phyloP scores from a whole-genome alignment of 169 alveolate genomes.

The Cystoisospora suis region DNA sequence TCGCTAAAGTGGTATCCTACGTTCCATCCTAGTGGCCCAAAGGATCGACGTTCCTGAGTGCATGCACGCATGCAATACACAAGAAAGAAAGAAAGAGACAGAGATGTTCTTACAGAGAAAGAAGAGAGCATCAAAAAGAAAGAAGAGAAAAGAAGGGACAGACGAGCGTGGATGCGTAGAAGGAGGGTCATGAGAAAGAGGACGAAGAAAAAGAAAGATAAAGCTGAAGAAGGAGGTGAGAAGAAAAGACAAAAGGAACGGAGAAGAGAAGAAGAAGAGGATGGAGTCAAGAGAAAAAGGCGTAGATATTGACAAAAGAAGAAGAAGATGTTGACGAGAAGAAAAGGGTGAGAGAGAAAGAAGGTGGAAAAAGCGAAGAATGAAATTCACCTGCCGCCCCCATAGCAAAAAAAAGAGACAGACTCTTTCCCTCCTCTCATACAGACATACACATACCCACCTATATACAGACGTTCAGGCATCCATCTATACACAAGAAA shows the following conservation, averaged over 20 bases:
- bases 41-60: conserved; percentile 92
- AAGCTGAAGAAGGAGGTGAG: not conserved
- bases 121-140: not conserved
- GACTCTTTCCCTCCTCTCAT: too few relatives aligned
- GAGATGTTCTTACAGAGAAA: conserved; percentile 74
- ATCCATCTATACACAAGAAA: too few relatives aligned
- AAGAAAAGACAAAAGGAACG: not conserved
- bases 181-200: not conserved
- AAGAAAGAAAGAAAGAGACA: conserved; percentile 64
- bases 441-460: too few relatives aligned
- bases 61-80: conserved; percentile 67
- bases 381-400: not conserved
- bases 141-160: not conserved
- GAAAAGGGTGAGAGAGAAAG: not conserved
- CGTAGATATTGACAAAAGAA: not conserved
- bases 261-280: not conserved
- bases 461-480: too few relatives aligned
- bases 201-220: not conserved
- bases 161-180: not conserved
- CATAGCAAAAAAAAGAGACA: too few relatives aligned
- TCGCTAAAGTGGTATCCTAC: conserved; percentile 93
- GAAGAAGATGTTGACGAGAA: not conserved
- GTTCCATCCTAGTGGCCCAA: conserved; percentile 97
- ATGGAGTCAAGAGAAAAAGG: not conserved
- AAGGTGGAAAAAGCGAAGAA: not conserved